These are phyloP conservation scores for Mimosa bimucronata DNA, from an alignment of 306 rosid genomes.

Conservation along the genomic window DNA sequence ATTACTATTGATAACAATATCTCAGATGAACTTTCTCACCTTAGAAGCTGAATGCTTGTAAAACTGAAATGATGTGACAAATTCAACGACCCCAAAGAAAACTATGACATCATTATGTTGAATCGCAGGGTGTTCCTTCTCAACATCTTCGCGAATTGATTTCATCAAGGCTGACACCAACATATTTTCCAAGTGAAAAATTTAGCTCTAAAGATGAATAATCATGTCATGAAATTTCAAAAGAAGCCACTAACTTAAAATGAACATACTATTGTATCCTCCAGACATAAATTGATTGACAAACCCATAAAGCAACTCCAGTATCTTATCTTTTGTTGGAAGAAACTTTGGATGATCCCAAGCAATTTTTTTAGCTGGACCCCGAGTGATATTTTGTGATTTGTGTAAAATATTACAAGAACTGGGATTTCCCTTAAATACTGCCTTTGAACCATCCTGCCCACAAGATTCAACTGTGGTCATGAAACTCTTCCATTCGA, in stretches of 20 bases:
- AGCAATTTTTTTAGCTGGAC: constrained; percentile 76
- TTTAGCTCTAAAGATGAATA: constrained; percentile 32
- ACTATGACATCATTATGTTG: constrained; percentile 69
- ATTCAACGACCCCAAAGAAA: constrained; percentile 90
- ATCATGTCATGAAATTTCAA: constrained; percentile 3
- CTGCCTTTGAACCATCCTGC: constrained; percentile 93
- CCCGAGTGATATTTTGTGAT: constrained; percentile 59
- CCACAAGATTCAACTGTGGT: constrained; percentile 37
- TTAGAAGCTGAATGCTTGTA: constrained; percentile 64
- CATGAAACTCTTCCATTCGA: constrained; percentile 34
- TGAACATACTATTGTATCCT: constrained; percentile 74
- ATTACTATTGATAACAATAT: constrained; percentile 18
- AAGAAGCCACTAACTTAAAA: constrained; percentile 18
- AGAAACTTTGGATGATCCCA: constrained; percentile 86
- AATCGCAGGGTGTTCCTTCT: constrained; percentile 79
- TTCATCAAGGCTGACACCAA: constrained; percentile 76
- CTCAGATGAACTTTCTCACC: constrained; percentile 62
- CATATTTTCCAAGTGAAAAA: constrained; percentile 33
- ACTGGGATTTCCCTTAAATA: constrained; percentile 80
- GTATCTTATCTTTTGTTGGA: constrained; percentile 63
- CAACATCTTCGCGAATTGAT: constrained; percentile 76
- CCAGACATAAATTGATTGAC: constrained; percentile 75
- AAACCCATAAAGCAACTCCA: constrained; percentile 81
- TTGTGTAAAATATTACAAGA: constrained; percentile 56
- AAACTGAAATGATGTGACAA: constrained; percentile 84